Evolutionary conservation across 768 basidiomycete species (phyloP), one percentile per base, ranked within the genome.

Genomic region (Podaxis sp.): DNA sequence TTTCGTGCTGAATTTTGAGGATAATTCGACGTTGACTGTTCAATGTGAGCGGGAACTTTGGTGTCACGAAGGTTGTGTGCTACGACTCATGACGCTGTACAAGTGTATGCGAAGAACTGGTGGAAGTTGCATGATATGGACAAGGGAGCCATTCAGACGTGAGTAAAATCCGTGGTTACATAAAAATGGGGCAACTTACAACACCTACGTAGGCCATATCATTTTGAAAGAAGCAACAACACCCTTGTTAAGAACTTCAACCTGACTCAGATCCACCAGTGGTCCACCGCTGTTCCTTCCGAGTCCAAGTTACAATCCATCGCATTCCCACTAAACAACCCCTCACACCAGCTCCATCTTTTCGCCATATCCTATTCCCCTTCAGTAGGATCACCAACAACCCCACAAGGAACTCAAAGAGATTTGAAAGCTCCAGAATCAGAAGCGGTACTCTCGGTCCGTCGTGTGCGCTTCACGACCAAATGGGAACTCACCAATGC

Each of bases 81-180:
- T 19, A 19, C 9, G 28, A 17, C 33, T 54, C n/a, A 24, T 33
- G 8, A 49, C 17, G 13, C 1, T 15, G 11, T 28, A 11, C 58
- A 24, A 85, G 82, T 82, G 17, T 74, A 77, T 15, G 79, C 75
- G 13, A 78, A 78, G 65, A 81, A 81, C 65, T 79, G 79, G 79
- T 84, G 75, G 71, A 75, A 65, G 59, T 78, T 73, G 75, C 73
- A 79, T 1, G 67, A 65, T n/a, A 61, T 82, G 8, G 79, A 77
- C 52, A 72, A 73, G 59, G 82, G 78, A 0, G 76, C 74, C 12
- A 84, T 84, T 42, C 73, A 71, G 54, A 76, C 77, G 83, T 84
- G 64, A 70, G 72, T 64, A 2, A 39, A 7, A 19, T n/a, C 8
- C 44, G 44, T 6, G 28, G 1, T 30, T 28, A 48, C 7, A 57